Base-by-base conservation (phyloP, 176 grass and related monocot genomes). In the Metroxylon sagu region DNA sequence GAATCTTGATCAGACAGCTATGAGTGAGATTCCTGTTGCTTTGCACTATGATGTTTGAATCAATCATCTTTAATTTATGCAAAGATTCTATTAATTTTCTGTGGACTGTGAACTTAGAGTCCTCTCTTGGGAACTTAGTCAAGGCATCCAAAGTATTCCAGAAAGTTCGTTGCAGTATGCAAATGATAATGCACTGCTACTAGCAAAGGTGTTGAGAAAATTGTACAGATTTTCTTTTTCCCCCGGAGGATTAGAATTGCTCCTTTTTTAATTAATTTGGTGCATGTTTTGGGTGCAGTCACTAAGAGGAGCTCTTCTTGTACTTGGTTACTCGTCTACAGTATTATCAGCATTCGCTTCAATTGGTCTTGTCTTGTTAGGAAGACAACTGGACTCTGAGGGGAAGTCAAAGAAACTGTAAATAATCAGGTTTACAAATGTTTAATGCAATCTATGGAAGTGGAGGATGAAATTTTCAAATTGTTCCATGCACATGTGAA, bases 121-220 rank as follows among this genome's bases (percentile, higher is more conserved):
- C 66, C 69, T 97, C 51, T 97, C 87, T 16, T 90, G 87, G 92
- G 48, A 74, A 70, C 72, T 91, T 64, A 80, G 75, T 60, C 87
- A 78, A 75, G 92, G 92, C 25, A 74, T 97, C 56, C 72, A 83
- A 80, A 80, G 26, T 76, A 72, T 72, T 43, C 92, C 92, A 3
- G 78, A 88, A 16, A 74, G 21, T 53, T 74, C 81, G 2, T 21
- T 64, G 65, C 66, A 85, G 63, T 94, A 94, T 26, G 68, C 77
- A 28, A 90, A 90, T 6, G 72, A 71, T 52, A 88, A 87, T 43
- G 74, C 81, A 19, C 14, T 76, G 55, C 25, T 72, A 8, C 59
- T 85, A 28, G 81, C 81, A 19, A 85, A 85, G 92, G 87, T 96
- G 76, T 43, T 3, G 8, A 43, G 8, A 43, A 2, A 43, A 43